Conservation (phyloP, 768 basidiomycete species). For the Termitomyces titanicus region DNA sequence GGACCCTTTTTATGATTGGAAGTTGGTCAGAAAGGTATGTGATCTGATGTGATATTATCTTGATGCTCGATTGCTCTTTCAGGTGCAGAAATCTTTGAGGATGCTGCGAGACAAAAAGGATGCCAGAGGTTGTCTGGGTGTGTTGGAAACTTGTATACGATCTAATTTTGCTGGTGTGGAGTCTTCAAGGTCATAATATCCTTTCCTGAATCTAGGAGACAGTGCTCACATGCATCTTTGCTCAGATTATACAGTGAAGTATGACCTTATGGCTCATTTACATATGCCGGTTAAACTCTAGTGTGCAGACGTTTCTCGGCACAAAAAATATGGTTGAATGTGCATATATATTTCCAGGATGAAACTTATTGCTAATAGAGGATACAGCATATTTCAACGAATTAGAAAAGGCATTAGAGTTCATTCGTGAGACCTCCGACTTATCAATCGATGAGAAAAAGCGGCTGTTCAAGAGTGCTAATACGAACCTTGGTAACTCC, state of each 20-base stretch:
- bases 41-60: not conserved
- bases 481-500: conserved; percentile 72
- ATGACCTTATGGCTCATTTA: conserved; percentile 30
- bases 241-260: conserved; percentile 88
- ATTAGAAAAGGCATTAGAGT: conserved; percentile 71
- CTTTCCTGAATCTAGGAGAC: not conserved
- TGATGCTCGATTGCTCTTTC: not conserved
- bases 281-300: conserved; percentile 9
- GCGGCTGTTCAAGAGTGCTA: conserved; percentile 85
- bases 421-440: conserved; percentile 68
- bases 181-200: conserved; percentile 56
- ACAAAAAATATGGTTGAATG: conserved; percentile 90
- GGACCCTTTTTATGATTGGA: conserved; percentile 90
- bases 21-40: conserved; percentile 72
- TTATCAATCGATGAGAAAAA: conserved; percentile 86
- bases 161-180: conserved; percentile 94
- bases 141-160: conserved; percentile 87
- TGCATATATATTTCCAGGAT: conserved; percentile 25
- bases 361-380: conserved; percentile 4
- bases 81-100: conserved; percentile 72
- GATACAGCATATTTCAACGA: conserved; percentile 77
- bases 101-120: conserved; percentile 74
- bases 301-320: conserved; percentile 79
- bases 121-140: conserved; percentile 80
- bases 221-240: not conserved